These are phyloP conservation scores for Haplosporangium gracile DNA, from an alignment of 192 early-diverging fungal genomes.

Conservation along the genomic window DNA sequence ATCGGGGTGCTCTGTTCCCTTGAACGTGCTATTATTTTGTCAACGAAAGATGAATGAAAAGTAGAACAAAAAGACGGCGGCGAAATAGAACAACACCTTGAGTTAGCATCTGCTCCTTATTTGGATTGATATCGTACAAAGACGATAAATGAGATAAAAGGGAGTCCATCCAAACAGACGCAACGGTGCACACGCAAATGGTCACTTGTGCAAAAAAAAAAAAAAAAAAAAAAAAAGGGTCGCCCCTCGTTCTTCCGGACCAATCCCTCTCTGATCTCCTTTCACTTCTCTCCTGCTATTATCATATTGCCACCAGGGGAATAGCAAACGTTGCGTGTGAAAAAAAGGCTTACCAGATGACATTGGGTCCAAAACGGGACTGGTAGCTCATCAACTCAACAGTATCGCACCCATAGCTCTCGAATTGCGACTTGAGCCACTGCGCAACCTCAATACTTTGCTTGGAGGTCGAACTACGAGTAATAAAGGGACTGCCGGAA, in stretches of 20 bases:
- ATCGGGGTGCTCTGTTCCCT: slow-evolving; percentile 52
- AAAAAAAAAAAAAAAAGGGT: slow-evolving; percentile 11
- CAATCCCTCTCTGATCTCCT: neutral
- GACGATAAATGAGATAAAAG: neutral
- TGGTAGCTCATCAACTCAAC: slow-evolving; percentile 54
- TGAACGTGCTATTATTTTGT: slow-evolving; percentile 40
- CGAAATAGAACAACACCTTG: neutral
- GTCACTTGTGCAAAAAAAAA: slow-evolving; percentile 7
- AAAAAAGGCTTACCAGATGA: slow-evolving; percentile 54
- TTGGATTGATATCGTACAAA: slow-evolving; percentile 2
- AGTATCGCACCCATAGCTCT: slow-evolving; percentile 56
- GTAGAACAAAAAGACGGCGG: neutral
- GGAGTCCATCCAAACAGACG: neutral
- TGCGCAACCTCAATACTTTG: slow-evolving; percentile 50
- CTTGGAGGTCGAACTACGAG: slow-evolving; percentile 49
- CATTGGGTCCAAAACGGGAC: slow-evolving; percentile 57
- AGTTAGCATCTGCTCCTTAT: slow-evolving; percentile 22
- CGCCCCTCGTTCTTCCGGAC: neutral
- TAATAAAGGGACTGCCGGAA: slow-evolving; percentile 44
- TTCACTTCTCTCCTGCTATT: neutral
- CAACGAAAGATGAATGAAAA: neutral
- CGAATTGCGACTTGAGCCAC: slow-evolving; percentile 57
- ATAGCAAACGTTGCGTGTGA: neutral
- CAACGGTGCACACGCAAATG: neutral
- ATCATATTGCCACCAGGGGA: too few species aligned